A percentile compares a stretch with the other conserved stretches of the same genome.
phyloP scores from a whole-genome alignment of 73 alveolate genomes.

The Breviolum minutum region DNA sequence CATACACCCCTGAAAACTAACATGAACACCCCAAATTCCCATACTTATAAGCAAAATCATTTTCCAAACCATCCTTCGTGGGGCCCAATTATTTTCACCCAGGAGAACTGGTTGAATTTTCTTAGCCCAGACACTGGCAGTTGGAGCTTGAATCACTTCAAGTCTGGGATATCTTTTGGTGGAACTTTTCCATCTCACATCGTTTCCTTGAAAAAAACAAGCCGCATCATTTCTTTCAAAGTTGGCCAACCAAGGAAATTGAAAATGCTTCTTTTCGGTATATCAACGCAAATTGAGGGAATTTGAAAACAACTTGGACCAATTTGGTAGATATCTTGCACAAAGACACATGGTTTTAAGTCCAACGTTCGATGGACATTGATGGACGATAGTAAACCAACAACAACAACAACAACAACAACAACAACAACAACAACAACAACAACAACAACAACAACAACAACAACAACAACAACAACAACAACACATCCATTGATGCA shows the following conservation, averaged over 20 bases:
- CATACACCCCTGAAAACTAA: too few relatives aligned
- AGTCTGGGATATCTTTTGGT: constrained; percentile 44
- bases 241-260: background rate
- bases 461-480: too few relatives aligned
- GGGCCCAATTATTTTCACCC: background rate
- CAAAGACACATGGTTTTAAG: background rate
- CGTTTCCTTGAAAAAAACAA: background rate
- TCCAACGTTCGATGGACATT: background rate
- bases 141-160: constrained; percentile 21
- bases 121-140: background rate
- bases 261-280: background rate
- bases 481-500: too few relatives aligned
- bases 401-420: too few relatives aligned
- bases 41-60: too few relatives aligned
- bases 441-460: too few relatives aligned
- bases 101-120: background rate
- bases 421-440: too few relatives aligned
- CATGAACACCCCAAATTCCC: too few relatives aligned
- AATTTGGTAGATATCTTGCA: too few relatives aligned
- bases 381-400: too few relatives aligned
- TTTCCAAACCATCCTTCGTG: too few relatives aligned
- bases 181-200: constrained; percentile 31
- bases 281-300: background rate
- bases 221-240: background rate
- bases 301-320: background rate